Evolutionary conservation across 805 yeast species (phyloP).

Genomic region (Zygosaccharomyces rouxii): DNA sequence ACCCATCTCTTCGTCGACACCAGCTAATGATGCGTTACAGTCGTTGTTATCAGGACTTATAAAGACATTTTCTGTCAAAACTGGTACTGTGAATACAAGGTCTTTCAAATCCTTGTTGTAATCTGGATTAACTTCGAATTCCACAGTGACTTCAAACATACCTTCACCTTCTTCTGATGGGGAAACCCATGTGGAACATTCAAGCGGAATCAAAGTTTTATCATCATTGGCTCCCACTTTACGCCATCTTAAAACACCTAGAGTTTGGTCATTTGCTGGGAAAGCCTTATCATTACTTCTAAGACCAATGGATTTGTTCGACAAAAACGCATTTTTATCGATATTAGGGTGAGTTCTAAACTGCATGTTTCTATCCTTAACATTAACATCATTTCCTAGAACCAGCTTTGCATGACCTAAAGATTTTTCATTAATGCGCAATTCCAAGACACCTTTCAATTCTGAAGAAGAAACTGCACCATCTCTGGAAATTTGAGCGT

Average conservation of each 20-base stretch:
- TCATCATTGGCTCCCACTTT: constrained; percentile 61
- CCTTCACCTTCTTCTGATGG: constrained; percentile 51
- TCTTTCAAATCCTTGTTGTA: constrained; percentile 46
- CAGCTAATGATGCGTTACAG: constrained; percentile 50
- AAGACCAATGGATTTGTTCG: constrained; percentile 57
- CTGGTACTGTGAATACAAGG: constrained; percentile 57
- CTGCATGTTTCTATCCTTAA: constrained; percentile 47
- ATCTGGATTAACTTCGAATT: constrained; percentile 65
- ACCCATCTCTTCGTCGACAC: constrained; percentile 59
- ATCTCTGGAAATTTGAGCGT: constrained; percentile 77
- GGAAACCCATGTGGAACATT: constrained; percentile 80
- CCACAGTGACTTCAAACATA: constrained; percentile 72
- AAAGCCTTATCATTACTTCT: constrained; percentile 76
- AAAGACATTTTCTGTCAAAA: constrained; percentile 51
- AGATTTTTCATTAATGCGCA: constrained; percentile 75
- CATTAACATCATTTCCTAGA: constrained; percentile 47
- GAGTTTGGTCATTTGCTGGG: constrained; percentile 85
- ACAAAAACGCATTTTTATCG: constrained; percentile 66
- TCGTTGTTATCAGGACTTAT: constrained; percentile 48
- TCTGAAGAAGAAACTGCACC: constrained; percentile 70
- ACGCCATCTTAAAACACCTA: constrained; percentile 93
- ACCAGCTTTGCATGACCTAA: constrained; percentile 63
- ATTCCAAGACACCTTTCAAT: constrained; percentile 84
- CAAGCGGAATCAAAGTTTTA: constrained; percentile 54
- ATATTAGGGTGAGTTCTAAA: constrained; percentile 96